These are phyloP conservation scores for Phyllachora maydis DNA, from an alignment of 2,329 filamentous ascomycete genomes.

Conservation along the genomic window DNA sequence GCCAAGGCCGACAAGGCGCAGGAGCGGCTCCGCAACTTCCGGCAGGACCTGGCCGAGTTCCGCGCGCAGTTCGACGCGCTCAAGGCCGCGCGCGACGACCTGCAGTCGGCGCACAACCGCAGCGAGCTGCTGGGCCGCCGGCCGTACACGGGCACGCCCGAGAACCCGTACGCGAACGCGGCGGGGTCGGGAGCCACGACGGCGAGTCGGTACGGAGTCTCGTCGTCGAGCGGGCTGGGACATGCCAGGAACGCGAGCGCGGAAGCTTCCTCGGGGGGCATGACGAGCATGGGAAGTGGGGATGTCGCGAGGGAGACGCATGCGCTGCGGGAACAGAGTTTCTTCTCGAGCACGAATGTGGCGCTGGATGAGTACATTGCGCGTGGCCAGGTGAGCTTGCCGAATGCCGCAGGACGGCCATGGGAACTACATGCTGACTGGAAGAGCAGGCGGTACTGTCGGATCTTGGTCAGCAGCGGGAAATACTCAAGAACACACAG, in stretches of 20 bases:
- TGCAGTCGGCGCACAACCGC: slow-evolving; percentile 42
- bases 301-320: slow-evolving; percentile 59
- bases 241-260: slow-evolving; percentile 20
- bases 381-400: no score
- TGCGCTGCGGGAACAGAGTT: slow-evolving; percentile 73
- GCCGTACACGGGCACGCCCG: slow-evolving; percentile 60
- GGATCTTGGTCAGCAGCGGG: slow-evolving; percentile 73
- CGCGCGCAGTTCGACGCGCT: slow-evolving; percentile 57
- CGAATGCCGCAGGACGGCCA: no score
- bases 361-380: slow-evolving; percentile 91
- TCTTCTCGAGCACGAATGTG: slow-evolving; percentile 62
- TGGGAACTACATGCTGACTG: no score
- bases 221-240: slow-evolving; percentile 2
- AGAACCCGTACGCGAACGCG: slow-evolving; percentile 72
- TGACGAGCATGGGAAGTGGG: slow-evolving; percentile 25
- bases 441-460: slow-evolving; percentile 75
- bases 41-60: slow-evolving; percentile 62
- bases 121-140: slow-evolving; percentile 70
- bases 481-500: slow-evolving; percentile 91
- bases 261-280: no score
- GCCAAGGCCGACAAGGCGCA: slow-evolving; percentile 83
- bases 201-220: slow-evolving; percentile 8
- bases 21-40: slow-evolving; percentile 72
- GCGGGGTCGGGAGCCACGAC: slow-evolving; percentile 8
- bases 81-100: slow-evolving; percentile 59